A percentile compares a stretch with the other conserved stretches of the same genome.
These are phyloP conservation scores for Powellomyces hirtus DNA, from an alignment of 192 early-diverging fungal genomes.

Conservation along the genomic window DNA sequence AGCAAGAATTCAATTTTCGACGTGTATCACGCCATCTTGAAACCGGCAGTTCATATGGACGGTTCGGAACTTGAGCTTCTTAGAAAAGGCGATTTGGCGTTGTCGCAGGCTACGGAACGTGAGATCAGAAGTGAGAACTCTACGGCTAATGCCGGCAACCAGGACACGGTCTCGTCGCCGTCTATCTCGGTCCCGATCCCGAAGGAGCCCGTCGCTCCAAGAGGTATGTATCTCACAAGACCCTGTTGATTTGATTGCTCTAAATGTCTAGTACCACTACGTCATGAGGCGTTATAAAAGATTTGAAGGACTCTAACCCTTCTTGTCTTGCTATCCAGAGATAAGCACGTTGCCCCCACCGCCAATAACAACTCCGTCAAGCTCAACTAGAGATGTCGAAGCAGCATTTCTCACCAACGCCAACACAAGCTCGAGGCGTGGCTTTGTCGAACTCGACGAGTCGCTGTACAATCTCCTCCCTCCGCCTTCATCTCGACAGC, in stretches of 20 bases:
- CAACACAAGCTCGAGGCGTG: slow-evolving; percentile 23
- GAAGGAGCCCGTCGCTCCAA: not conserved
- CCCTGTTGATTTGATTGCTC: too few species aligned
- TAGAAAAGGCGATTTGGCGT: slow-evolving; percentile 6
- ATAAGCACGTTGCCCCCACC: too few species aligned
- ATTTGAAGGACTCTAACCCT: too few species aligned
- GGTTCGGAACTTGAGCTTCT: slow-evolving; percentile 31
- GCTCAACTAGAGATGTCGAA: not conserved
- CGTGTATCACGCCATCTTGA: slow-evolving; percentile 28
- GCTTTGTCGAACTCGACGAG: slow-evolving; percentile 41
- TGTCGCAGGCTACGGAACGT: too few species aligned
- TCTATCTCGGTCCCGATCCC: slow-evolving; percentile 13
- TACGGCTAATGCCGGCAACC: too few species aligned
- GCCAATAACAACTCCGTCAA: not conserved
- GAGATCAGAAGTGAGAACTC: too few species aligned
- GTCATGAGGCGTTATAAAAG: too few species aligned
- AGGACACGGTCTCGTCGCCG: not conserved
- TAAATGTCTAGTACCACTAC: too few species aligned
- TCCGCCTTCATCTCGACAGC: not conserved
- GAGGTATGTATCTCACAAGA: not conserved
- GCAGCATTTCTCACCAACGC: slow-evolving; percentile 14
- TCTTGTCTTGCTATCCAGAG: too few species aligned
- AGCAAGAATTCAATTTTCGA: slow-evolving; percentile 44
- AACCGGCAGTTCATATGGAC: slow-evolving; percentile 43
- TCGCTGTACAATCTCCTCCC: not conserved